These are phyloP conservation scores for Irpex lacteus DNA, from an alignment of 1,284 basidiomycete genomes.

Conservation along the genomic window DNA sequence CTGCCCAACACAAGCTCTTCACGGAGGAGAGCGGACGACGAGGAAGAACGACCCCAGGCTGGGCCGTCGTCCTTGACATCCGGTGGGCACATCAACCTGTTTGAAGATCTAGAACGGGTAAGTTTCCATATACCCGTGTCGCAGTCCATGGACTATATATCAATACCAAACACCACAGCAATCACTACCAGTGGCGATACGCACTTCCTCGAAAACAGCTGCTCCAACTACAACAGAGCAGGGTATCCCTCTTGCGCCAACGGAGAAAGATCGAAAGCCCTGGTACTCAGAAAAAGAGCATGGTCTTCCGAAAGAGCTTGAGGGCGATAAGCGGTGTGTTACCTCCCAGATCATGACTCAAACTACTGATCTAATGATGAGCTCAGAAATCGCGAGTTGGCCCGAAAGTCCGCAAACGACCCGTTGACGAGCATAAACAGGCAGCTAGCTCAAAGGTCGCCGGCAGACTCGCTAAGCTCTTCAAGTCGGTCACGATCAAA, in stretches of 20 bases:
- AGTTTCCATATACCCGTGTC: conserved; percentile 13
- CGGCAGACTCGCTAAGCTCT: conserved; percentile 16
- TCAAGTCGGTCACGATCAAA: conserved; percentile 14
- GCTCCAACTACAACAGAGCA: conserved; percentile 50
- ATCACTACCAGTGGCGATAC: conserved; percentile 42
- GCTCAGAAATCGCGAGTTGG: conserved; percentile 56
- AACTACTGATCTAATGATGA: not conserved
- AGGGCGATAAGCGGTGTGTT: conserved; percentile 31
- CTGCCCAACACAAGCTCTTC: conserved; percentile 36
- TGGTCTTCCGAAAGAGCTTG: conserved; percentile 22
- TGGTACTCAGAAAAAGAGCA: conserved; percentile 61
- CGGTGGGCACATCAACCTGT: conserved; percentile 72
- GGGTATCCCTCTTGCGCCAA: conserved; percentile 69
- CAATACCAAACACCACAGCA: conserved; percentile 27
- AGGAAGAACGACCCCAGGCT: conserved; percentile 18
- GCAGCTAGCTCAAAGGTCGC: conserved; percentile 43
- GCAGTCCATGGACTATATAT: not conserved
- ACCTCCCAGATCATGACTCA: not conserved
- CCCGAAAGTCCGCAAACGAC: conserved; percentile 61
- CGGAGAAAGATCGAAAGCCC: conserved; percentile 69
- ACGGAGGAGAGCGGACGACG: conserved; percentile 38
- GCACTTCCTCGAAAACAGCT: conserved; percentile 42
- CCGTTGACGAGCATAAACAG: conserved; percentile 73
- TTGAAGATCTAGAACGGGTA: conserved; percentile 71
- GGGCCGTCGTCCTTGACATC: conserved; percentile 38